A percentile compares a stretch with the other conserved stretches of the same genome.
These are phyloP conservation scores for Mortierella sp. DNA, from an alignment of 371 early-diverging fungal genomes.

Conservation along the genomic window DNA sequence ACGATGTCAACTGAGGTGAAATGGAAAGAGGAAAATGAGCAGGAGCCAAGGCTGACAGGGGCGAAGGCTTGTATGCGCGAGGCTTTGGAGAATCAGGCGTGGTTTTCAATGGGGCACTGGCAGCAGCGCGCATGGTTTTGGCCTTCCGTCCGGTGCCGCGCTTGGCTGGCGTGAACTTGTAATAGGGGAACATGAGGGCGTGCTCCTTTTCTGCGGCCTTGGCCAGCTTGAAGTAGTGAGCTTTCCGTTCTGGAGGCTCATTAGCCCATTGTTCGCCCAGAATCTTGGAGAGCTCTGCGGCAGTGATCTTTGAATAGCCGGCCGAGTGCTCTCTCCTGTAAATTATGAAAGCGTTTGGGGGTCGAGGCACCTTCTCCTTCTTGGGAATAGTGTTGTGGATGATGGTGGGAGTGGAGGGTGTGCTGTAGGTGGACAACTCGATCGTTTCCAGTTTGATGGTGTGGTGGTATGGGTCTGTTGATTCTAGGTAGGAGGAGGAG, in stretches of 20 bases:
- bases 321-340: slow-evolving; percentile 45
- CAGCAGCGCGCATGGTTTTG: slow-evolving; percentile 10
- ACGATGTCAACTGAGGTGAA: background rate
- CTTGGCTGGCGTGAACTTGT: slow-evolving; percentile 38
- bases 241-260: slow-evolving; percentile 33
- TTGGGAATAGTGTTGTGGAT: background rate
- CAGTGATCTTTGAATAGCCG: slow-evolving; percentile 30
- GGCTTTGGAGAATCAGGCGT: background rate
- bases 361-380: slow-evolving; percentile 47
- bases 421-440: background rate
- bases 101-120: background rate
- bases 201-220: slow-evolving; percentile 42
- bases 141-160: slow-evolving; percentile 31
- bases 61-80: background rate
- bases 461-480: background rate
- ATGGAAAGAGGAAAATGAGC: background rate
- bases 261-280: slow-evolving; percentile 44
- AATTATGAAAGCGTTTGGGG: slow-evolving; percentile 54
- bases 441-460: background rate
- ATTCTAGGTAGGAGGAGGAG: background rate
- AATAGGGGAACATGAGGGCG: slow-evolving; percentile 43
- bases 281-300: slow-evolving; percentile 51
- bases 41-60: background rate
- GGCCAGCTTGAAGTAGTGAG: slow-evolving; percentile 40
- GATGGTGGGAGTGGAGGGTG: background rate